A percentile compares a stretch with the other conserved stretches of the same genome.
Evolutionary conservation across 805 yeast genomes (phyloP).

Genomic region (Blastobotrys chiropterorum): DNA sequence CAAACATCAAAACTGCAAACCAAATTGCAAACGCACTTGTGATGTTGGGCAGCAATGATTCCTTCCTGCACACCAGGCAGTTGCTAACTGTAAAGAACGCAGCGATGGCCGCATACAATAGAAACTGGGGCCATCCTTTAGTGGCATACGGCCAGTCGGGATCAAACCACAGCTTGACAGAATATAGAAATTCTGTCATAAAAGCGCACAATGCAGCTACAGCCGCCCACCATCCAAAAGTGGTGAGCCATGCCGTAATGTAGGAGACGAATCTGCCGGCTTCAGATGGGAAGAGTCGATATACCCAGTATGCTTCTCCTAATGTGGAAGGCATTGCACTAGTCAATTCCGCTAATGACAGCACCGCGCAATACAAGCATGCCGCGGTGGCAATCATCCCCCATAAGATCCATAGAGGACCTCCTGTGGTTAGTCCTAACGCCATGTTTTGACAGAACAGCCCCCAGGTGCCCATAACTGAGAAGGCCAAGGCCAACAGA

Average conservation of each 20-base stretch:
- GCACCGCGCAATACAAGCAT: slow-evolving; percentile 57
- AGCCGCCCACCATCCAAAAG: slow-evolving; percentile 17
- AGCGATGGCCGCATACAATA: slow-evolving; percentile 11
- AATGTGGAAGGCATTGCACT: slow-evolving; percentile 18
- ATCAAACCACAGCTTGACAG: not conserved
- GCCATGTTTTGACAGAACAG: slow-evolving; percentile 70
- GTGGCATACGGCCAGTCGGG: slow-evolving; percentile 1
- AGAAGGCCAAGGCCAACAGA: slow-evolving; percentile 71
- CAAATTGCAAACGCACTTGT: slow-evolving; percentile 11
- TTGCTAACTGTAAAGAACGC: slow-evolving; percentile 10
- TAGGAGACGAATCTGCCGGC: slow-evolving; percentile 11
- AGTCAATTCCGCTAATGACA: slow-evolving; percentile 65
- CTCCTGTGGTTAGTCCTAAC: slow-evolving; percentile 69
- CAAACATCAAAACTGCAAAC: slow-evolving; percentile 10
- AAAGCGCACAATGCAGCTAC: slow-evolving; percentile 13
- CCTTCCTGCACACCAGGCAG: slow-evolving; percentile 13
- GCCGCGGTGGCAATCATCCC: slow-evolving; percentile 67
- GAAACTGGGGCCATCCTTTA: slow-evolving; percentile 13
- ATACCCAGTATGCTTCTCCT: slow-evolving; percentile 18
- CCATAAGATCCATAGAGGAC: slow-evolving; percentile 65
- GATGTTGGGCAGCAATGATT: slow-evolving; percentile 11
- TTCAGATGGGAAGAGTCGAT: slow-evolving; percentile 10
- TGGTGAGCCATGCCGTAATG: slow-evolving; percentile 16
- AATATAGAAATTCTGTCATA: slow-evolving; percentile 13
- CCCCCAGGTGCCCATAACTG: slow-evolving; percentile 76